These are phyloP conservation scores for Aspergillus caelatus DNA, from an alignment of 2,329 filamentous ascomycete species.

Conservation along the genomic window DNA sequence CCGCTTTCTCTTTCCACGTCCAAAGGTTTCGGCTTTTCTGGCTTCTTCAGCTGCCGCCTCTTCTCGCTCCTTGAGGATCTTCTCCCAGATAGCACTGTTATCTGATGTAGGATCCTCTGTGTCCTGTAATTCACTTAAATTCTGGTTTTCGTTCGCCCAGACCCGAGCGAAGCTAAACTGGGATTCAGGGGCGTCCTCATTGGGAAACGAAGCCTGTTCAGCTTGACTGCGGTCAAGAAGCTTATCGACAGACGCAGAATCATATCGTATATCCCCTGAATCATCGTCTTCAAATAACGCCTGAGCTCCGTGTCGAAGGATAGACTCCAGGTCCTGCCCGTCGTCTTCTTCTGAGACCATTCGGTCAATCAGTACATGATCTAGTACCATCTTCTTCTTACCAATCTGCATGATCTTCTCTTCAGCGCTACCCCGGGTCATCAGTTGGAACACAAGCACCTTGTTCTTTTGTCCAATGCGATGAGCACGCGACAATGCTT, in stretches of 20 bases:
- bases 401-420: slow-evolving; percentile 97
- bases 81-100: slow-evolving; percentile 76
- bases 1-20: slow-evolving; percentile 78
- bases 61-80: slow-evolving; percentile 82
- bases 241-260: slow-evolving; percentile 79
- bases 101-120: slow-evolving; percentile 58
- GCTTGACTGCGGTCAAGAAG: slow-evolving; percentile 84
- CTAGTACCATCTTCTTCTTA: slow-evolving; percentile 91
- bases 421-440: slow-evolving; percentile 85
- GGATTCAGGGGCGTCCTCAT: slow-evolving; percentile 69
- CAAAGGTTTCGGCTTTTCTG: slow-evolving; percentile 73
- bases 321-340: slow-evolving; percentile 79
- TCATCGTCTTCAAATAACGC: slow-evolving; percentile 80
- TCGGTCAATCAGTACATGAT: slow-evolving; percentile 90
- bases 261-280: slow-evolving; percentile 74
- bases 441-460: slow-evolving; percentile 91
- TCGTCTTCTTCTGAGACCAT: slow-evolving; percentile 84
- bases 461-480: slow-evolving; percentile 96
- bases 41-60: slow-evolving; percentile 74
- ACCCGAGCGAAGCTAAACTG: slow-evolving; percentile 89
- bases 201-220: slow-evolving; percentile 68
- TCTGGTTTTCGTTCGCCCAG: slow-evolving; percentile 81
- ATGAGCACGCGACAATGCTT: slow-evolving; percentile 91
- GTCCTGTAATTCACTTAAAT: slow-evolving; percentile 65
- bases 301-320: slow-evolving; percentile 83